Percentiles rank a stretch among this genome's conserved stretches.
phyloP scores from a whole-genome alignment of 2,329 filamentous ascomycete genomes.

The Pyricularia sp. region DNA sequence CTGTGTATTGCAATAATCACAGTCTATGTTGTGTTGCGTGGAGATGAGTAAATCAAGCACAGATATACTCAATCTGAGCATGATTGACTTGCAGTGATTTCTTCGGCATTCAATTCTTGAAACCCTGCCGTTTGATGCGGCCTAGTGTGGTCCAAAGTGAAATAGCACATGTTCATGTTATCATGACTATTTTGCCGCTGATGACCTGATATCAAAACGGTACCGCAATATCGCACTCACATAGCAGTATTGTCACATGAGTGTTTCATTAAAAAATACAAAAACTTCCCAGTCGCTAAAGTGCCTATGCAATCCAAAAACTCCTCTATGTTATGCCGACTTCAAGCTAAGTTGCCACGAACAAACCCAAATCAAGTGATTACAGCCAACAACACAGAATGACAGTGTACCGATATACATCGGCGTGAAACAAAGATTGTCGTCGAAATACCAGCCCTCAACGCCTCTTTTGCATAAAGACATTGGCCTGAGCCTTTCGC shows the following conservation, averaged over 20 bases:
- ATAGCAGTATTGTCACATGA: no score
- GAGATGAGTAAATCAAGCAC: background rate
- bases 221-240: no score
- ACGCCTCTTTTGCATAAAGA: conserved; percentile 36
- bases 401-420: background rate
- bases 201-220: background rate
- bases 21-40: background rate
- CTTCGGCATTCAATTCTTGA: background rate
- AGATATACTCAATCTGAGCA: background rate
- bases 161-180: background rate
- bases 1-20: background rate
- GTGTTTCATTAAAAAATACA: background rate
- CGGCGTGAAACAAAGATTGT: background rate
- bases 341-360: background rate
- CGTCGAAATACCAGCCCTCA: background rate
- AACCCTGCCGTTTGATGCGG: background rate
- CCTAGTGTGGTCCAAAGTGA: background rate
- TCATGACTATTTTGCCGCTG: background rate
- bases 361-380: background rate
- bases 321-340: background rate
- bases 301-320: background rate
- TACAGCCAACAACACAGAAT: background rate
- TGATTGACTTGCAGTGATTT: background rate
- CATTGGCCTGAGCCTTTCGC: conserved; percentile 32
- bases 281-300: background rate